A percentile compares a stretch with the other conserved stretches of the same genome.
Evolutionary conservation across 2,329 filamentous ascomycete genomes (phyloP).

Genomic region (Keithomyces neogunnii): DNA sequence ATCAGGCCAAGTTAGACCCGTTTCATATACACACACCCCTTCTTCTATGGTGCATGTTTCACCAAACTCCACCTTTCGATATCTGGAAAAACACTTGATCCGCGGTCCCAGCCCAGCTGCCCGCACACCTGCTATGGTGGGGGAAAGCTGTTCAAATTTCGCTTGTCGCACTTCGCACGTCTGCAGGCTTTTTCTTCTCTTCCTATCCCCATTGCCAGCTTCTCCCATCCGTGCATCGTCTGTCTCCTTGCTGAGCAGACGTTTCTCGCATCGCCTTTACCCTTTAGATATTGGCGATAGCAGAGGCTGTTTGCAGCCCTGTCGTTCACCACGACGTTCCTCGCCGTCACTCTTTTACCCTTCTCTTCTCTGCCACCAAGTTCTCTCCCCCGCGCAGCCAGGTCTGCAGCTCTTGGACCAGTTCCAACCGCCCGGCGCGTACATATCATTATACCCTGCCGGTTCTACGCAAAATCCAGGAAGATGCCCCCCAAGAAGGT

Average conservation of each 20-base stretch:
- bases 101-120: constrained; percentile 2
- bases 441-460: constrained; percentile 39
- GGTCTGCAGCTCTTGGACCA: constrained; percentile 51
- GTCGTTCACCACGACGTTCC: constrained; percentile 35
- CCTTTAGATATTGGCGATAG: constrained; percentile 8
- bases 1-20: too few relatives aligned
- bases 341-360: constrained; percentile 24
- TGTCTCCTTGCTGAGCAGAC: constrained; percentile 17
- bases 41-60: too few relatives aligned
- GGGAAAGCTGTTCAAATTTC: constrained; percentile 19
- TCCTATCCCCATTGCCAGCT: constrained; percentile 8
- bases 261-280: constrained; percentile 6
- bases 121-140: constrained; percentile 9
- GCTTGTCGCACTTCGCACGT: constrained; percentile 12
- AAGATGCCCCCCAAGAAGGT: constrained; percentile 95
- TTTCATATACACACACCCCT: too few relatives aligned
- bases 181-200: constrained; percentile 12
- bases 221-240: background rate
- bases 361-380: constrained; percentile 47
- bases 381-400: constrained; percentile 53
- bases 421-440: constrained; percentile 44
- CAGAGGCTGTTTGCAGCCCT: constrained; percentile 34
- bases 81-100: constrained; percentile 4
- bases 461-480: constrained; percentile 53
- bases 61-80: background rate